Conservation (phyloP, 2,329 filamentous ascomycete genomes). For the Talaromyces atroroseus region DNA sequence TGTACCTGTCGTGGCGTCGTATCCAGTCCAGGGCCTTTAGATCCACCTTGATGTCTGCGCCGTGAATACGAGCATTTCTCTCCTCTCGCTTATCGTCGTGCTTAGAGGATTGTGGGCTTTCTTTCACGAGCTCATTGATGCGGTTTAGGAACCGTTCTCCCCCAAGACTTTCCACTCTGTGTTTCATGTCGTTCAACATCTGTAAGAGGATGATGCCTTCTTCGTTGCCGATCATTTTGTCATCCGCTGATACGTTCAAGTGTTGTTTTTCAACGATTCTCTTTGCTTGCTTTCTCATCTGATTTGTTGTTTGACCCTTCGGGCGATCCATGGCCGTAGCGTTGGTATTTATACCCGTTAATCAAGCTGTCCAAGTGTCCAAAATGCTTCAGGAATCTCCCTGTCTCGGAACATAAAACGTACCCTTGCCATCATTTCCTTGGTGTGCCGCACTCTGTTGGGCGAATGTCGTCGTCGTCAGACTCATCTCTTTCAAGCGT, state of each 20-base stretch:
- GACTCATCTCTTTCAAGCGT: neutral
- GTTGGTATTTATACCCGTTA: conserved; percentile 2
- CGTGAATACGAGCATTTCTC: neutral
- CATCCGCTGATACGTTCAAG: neutral
- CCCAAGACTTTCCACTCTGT: neutral
- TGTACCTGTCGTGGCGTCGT: neutral
- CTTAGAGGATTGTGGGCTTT: neutral
- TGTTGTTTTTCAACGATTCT: neutral
- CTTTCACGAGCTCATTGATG: neutral
- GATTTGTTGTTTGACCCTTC: neutral
- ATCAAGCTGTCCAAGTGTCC: neutral
- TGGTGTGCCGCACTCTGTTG: neutral
- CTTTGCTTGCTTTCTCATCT: neutral
- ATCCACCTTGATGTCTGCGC: neutral
- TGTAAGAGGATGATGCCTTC: neutral
- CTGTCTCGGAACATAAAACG: neutral
- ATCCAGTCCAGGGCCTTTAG: neutral
- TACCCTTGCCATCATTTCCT: neutral
- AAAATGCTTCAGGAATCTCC: neutral
- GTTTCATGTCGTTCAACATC: neutral
- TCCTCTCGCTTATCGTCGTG: neutral
- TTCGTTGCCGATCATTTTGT: conserved; percentile 3
- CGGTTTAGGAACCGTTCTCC: neutral
- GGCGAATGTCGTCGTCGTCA: conserved; percentile 1
- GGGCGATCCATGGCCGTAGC: neutral